These are phyloP conservation scores for Aspergillus fumigatus DNA, from an alignment of 2,329 filamentous ascomycete genomes.

Conservation along the genomic window DNA sequence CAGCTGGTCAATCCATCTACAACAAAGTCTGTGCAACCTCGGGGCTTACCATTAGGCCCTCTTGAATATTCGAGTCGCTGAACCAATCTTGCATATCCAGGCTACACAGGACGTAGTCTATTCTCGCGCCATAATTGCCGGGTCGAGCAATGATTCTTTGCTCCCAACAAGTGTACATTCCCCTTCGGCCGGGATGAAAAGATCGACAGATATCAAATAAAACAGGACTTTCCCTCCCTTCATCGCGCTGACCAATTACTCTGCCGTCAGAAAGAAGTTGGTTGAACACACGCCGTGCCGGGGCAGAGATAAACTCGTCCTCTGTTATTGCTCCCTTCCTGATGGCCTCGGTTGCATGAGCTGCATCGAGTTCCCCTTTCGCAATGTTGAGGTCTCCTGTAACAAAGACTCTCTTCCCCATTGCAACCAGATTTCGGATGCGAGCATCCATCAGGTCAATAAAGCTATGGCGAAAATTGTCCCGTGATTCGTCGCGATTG, in stretches of 20 bases:
- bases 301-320: conserved; percentile 67
- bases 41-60: conserved; percentile 65
- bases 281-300: conserved; percentile 75
- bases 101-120: conserved; percentile 89
- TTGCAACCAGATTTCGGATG: conserved; percentile 73
- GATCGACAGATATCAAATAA: conserved; percentile 79
- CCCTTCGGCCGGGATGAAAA: conserved; percentile 71
- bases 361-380: conserved; percentile 66
- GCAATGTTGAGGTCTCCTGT: conserved; percentile 86
- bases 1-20: conserved; percentile 9
- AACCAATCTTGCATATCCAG: conserved; percentile 77
- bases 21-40: background rate
- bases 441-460: conserved; percentile 74
- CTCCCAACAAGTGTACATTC: conserved; percentile 98
- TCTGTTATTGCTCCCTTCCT: conserved; percentile 64
- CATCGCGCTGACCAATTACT: conserved; percentile 60
- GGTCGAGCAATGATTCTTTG: conserved; percentile 93
- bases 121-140: conserved; percentile 85
- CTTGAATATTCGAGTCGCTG: conserved; percentile 76
- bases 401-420: conserved; percentile 80
- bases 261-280: conserved; percentile 73
- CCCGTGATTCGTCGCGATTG: conserved; percentile 75
- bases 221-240: conserved; percentile 64
- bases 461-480: conserved; percentile 77
- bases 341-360: conserved; percentile 66